Evolutionary conservation across 352 stramenopile species (phyloP), one percentile per base, ranked within the genome.

Genomic region (Globisporangium iwayamae): DNA sequence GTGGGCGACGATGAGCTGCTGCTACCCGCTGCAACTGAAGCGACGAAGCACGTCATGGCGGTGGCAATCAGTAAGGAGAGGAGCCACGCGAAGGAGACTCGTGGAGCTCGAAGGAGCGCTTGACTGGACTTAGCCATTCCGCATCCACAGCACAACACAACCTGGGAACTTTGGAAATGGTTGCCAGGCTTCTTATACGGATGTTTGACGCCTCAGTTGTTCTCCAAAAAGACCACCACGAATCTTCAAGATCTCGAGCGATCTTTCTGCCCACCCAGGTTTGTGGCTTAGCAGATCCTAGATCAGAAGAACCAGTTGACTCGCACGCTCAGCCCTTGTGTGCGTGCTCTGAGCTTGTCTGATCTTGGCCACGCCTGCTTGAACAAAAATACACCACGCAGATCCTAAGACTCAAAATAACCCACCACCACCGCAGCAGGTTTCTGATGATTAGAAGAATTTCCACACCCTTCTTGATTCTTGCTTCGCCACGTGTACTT

Each of bases 121-220:
- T 14, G 25, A 14, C 34, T 38, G 13, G 48, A 39, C 3, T 16
- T 8, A 38, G 48, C 32, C 48, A 39, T 55, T 11, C 1, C 25
- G 39, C 25, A 16, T 55, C 48, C 14, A 38, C 22, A 22, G 48
- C 32, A 6, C 48, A 13, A 38, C 48, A 2, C 48, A 13, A 38
- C 48, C 13, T 55, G 48, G 28, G 32, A 16, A 55, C 34, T 59
- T 46, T 4, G 53, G 22, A 20, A 59, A 54, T 62, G 48, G 4
- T 38, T 2, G 14, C 25, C 25, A 38, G 25, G 14, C 3, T 22
- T 55, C 25, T 16, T 38, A 5, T 18, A 2, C 11, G 10, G 10
- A 13, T 13, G 9, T 9, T 14, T 41, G 36, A 10, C 36, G 5
- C 36, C 5, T 13, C 8, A 10, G 36, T 2, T 41, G 36, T 41